A percentile compares a stretch with the other conserved stretches of the same genome.
Conservation (phyloP, 202 grass and related monocot genomes). For the Zoysia matrella region DNA sequence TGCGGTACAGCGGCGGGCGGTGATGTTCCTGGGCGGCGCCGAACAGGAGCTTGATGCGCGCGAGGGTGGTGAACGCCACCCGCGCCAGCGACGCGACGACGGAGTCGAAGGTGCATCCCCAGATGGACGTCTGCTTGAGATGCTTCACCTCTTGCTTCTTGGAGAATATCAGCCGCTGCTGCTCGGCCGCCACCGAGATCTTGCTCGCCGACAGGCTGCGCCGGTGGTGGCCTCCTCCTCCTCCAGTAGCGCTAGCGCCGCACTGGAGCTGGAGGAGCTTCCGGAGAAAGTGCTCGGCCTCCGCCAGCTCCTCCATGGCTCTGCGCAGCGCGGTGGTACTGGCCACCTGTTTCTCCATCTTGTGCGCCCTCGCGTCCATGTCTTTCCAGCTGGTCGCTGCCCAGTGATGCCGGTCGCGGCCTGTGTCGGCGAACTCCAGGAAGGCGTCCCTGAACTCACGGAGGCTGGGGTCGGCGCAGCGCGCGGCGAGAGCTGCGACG, state of each 20-base stretch:
- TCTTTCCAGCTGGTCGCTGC: conserved; percentile 64
- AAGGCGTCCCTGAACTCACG: conserved; percentile 55
- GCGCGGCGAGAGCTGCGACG: conserved; percentile 47
- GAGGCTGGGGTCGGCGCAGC: conserved; percentile 60
- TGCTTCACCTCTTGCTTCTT: conserved; percentile 89
- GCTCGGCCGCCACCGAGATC: conserved; percentile 62
- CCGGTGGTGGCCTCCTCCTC: conserved; percentile 9
- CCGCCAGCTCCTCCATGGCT: conserved; percentile 76
- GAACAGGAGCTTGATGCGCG: conserved; percentile 76
- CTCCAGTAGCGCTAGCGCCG: too few relatives aligned
- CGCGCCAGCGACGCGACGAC: conserved; percentile 60
- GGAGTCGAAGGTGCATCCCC: conserved; percentile 72
- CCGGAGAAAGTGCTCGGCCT: conserved; percentile 67
- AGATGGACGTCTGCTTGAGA: conserved; percentile 76
- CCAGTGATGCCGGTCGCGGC: conserved; percentile 69
- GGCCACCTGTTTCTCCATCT: conserved; percentile 67
- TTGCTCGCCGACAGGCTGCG: conserved; percentile 58
- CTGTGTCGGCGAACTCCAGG: conserved; percentile 59
- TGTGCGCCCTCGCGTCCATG: conserved; percentile 67
- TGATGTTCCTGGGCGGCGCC: conserved; percentile 36
- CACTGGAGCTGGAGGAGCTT: conserved; percentile 50
- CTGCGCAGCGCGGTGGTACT: conserved; percentile 54
- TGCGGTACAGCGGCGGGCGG: conserved; percentile 48
- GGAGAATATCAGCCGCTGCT: conserved; percentile 84
- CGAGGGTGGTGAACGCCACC: conserved; percentile 63